A percentile compares a stretch with the other conserved stretches of the same genome.
Evolutionary conservation across 495 filamentous ascomycete genomes (phyloP).

Genomic region (Lentithecium fluviatile): DNA sequence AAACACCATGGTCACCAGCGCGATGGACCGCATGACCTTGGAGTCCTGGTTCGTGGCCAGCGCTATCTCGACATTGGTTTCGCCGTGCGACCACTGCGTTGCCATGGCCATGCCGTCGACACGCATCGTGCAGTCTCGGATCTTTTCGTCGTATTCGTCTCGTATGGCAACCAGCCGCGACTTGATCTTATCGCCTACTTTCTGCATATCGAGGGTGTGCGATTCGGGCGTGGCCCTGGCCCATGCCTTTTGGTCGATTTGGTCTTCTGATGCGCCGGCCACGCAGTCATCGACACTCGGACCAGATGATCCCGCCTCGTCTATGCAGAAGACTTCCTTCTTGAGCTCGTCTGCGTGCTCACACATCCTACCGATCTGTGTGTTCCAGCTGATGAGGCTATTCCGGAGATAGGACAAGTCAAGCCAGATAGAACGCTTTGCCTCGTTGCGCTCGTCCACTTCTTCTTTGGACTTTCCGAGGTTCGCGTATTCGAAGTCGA

Average conservation of each 20-base stretch:
- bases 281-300: background rate
- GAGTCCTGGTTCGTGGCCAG: constrained; percentile 16
- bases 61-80: constrained; percentile 17
- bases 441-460: constrained; percentile 17
- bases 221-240: background rate
- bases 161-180: constrained; percentile 23
- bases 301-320: background rate
- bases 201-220: constrained; percentile 1
- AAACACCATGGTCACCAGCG: constrained; percentile 16
- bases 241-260: background rate
- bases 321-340: background rate
- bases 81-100: constrained; percentile 36
- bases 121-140: constrained; percentile 44
- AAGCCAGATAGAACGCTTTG: constrained; percentile 35
- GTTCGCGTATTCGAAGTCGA: constrained; percentile 24
- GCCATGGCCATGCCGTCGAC: constrained; percentile 46
- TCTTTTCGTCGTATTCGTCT: constrained; percentile 44
- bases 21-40: constrained; percentile 11
- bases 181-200: constrained; percentile 33
- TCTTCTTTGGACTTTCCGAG: background rate
- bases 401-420: constrained; percentile 37
- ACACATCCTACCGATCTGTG: constrained; percentile 36
- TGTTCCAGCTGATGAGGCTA: constrained; percentile 34
- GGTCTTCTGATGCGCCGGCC: background rate
- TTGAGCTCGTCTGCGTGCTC: constrained; percentile 24